A percentile compares a stretch with the other conserved stretches of the same genome.
Evolutionary conservation across 2,329 filamentous ascomycete genomes (phyloP).

Genomic region (Scytalidium lignicola): DNA sequence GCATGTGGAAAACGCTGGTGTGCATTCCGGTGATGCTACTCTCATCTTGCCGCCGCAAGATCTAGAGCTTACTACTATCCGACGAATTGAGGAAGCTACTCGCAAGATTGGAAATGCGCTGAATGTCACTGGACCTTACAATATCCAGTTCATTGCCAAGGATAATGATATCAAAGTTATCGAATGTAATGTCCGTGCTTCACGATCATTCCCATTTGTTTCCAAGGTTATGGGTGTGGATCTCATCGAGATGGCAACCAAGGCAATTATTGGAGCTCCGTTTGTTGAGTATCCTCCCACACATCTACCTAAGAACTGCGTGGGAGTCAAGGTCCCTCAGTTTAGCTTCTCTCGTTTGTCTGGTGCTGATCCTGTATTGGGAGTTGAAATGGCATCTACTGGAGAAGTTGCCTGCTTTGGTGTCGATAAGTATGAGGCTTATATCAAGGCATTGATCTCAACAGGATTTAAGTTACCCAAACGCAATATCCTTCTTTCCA

Average conservation of each 20-base stretch:
- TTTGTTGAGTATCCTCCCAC: constrained; percentile 77
- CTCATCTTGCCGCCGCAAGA: constrained; percentile 93
- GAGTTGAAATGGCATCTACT: constrained; percentile 98
- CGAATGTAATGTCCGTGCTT: constrained; percentile 96
- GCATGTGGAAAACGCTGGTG: constrained; percentile 97
- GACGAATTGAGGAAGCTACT: constrained; percentile 89
- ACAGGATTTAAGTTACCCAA: constrained; percentile 96
- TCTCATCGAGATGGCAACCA: constrained; percentile 96
- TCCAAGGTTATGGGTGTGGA: constrained; percentile 98
- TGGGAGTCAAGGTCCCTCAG: constrained; percentile 96
- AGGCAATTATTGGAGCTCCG: constrained; percentile 84
- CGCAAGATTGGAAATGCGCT: constrained; percentile 90
- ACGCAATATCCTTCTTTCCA: constrained; percentile 90
- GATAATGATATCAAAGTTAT: constrained; percentile 99
- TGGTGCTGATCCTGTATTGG: constrained; percentile 90
- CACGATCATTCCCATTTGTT: constrained; percentile 94
- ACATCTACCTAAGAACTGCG: constrained; percentile 72
- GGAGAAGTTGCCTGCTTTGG: constrained; percentile 98
- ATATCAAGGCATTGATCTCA: constrained; percentile 91
- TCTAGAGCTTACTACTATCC: constrained; percentile 80
- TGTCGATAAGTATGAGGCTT: constrained; percentile 93
- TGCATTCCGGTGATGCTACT: constrained; percentile 96
- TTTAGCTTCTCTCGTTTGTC: constrained; percentile 98
- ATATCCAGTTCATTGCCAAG: constrained; percentile 99
- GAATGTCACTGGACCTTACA: constrained; percentile 94